A percentile compares a stretch with the other conserved stretches of the same genome.
Evolutionary conservation across 1,139 yeast species (phyloP).

Genomic region (Yamadazyma aaseri): DNA sequence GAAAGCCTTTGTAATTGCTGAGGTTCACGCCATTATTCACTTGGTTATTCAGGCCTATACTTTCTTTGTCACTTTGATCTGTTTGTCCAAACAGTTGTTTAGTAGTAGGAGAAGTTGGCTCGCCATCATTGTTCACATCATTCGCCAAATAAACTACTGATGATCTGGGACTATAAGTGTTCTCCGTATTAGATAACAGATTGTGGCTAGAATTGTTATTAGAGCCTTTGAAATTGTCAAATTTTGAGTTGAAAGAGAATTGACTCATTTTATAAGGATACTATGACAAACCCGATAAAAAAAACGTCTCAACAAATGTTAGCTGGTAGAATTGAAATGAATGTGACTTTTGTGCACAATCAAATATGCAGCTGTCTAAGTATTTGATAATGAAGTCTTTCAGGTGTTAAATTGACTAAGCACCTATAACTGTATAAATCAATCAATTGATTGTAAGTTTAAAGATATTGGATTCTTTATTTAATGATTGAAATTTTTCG

Average conservation of each 20-base stretch:
- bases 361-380: too few relatives aligned
- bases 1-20: constrained; percentile 47
- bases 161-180: constrained; percentile 26
- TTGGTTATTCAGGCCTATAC: neutral
- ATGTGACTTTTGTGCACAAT: too few relatives aligned
- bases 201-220: neutral
- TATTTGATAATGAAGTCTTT: too few relatives aligned
- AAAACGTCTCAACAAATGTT: too few relatives aligned
- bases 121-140: neutral
- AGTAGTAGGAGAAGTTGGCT: neutral
- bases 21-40: constrained; percentile 16
- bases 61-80: neutral
- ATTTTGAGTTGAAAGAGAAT: constrained; percentile 14
- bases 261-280: too few relatives aligned
- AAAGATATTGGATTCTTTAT: too few relatives aligned
- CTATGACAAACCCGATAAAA: too few relatives aligned
- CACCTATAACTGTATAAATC: too few relatives aligned
- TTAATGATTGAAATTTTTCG: too few relatives aligned
- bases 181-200: constrained; percentile 8
- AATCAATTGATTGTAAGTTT: too few relatives aligned
- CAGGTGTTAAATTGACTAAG: too few relatives aligned
- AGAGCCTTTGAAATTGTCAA: constrained; percentile 10
- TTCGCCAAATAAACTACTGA: constrained; percentile 23
- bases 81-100: neutral
- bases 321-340: too few relatives aligned